These are phyloP conservation scores for Thalassiosira mediterranea DNA, from an alignment of 352 stramenopile genomes.

Conservation along the genomic window DNA sequence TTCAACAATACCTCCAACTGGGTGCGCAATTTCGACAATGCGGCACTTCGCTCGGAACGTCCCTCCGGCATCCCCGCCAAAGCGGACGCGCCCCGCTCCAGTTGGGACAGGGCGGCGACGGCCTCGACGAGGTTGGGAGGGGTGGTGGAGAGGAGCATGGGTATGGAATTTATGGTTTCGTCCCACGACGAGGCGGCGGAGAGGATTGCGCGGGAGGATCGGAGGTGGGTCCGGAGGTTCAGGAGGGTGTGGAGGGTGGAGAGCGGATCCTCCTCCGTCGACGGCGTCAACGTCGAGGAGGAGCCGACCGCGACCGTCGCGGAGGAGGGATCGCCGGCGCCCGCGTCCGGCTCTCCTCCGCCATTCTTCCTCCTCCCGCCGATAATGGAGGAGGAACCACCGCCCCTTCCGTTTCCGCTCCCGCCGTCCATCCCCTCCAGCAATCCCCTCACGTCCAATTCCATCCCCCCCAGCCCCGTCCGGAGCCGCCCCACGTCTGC, in stretches of 20 bases:
- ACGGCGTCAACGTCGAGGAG: conserved; percentile 2
- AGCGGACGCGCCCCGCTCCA: conserved; percentile 65
- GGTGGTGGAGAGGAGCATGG: conserved; percentile 55
- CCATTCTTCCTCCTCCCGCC: neutral
- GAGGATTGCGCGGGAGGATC: conserved; percentile 62
- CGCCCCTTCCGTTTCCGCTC: neutral
- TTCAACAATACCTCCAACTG: conserved; percentile 72
- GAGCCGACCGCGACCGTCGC: neutral
- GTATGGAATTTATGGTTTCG: conserved; percentile 66
- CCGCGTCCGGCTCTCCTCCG: neutral
- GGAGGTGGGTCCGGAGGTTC: conserved; percentile 69
- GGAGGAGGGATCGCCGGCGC: neutral
- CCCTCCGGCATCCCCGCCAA: conserved; percentile 66
- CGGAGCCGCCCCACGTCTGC: conserved; percentile 66
- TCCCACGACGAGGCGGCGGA: conserved; percentile 73
- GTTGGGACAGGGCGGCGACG: conserved; percentile 56
- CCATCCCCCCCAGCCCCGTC: conserved; percentile 68
- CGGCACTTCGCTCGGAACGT: conserved; percentile 50
- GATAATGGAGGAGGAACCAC: neutral
- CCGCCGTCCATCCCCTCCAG: conserved; percentile 35
- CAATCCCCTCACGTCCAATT: conserved; percentile 56
- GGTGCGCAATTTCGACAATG: conserved; percentile 55
- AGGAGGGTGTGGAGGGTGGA: conserved; percentile 68
- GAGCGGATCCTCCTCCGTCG: conserved; percentile 27
- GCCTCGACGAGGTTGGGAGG: conserved; percentile 63